Evolutionary conservation across 1,284 basidiomycete species (phyloP).

Genomic region (Austroboletus niveus): DNA sequence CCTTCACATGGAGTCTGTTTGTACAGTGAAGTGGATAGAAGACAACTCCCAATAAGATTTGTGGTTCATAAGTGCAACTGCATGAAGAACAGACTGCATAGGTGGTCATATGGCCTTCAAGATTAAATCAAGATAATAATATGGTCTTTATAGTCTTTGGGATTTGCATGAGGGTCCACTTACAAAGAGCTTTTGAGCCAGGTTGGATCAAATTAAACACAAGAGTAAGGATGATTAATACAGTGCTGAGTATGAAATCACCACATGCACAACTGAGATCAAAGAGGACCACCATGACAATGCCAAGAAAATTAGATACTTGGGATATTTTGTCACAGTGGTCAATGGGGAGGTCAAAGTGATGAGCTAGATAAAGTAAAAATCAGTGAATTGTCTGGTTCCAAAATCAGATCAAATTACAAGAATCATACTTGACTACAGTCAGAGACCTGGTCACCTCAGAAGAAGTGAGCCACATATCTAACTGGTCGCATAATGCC

Average conservation of each 20-base stretch:
- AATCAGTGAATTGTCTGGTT: too few relatives aligned
- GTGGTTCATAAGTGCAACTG: constrained; percentile 16
- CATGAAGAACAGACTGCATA: constrained; percentile 21
- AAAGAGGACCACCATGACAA: too few relatives aligned
- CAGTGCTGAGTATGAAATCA: constrained; percentile 23
- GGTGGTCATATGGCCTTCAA: constrained; percentile 18
- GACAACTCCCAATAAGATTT: not conserved
- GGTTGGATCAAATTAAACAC: not conserved
- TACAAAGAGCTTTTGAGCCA: too few relatives aligned
- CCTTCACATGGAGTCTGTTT: not conserved
- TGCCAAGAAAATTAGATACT: constrained; percentile 20
- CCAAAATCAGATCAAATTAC: too few relatives aligned
- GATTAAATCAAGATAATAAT: constrained; percentile 19
- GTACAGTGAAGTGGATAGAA: not conserved
- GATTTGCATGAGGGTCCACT: not conserved
- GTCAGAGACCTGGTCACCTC: not conserved
- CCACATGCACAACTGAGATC: constrained; percentile 15
- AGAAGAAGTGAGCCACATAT: not conserved
- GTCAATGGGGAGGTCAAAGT: not conserved
- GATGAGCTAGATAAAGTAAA: not conserved
- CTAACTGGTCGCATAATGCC: not conserved
- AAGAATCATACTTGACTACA: not conserved
- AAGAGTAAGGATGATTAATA: constrained; percentile 14
- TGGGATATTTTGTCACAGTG: constrained; percentile 15
- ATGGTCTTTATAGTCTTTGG: constrained; percentile 6